These are phyloP conservation scores for Candida easanensis DNA, from an alignment of 805 yeast genomes.

Conservation along the genomic window DNA sequence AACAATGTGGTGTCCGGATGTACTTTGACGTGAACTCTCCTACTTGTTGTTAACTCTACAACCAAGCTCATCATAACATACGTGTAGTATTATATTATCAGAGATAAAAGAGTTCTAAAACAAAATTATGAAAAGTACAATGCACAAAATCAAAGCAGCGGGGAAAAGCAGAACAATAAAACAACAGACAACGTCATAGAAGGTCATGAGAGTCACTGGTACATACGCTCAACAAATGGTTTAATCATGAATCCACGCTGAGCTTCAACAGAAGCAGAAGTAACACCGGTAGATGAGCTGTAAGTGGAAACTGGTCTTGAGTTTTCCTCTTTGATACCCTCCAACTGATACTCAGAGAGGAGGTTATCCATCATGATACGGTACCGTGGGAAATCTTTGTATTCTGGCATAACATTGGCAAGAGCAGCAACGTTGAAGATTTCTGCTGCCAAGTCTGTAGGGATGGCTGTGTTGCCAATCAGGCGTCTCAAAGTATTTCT, in stretches of 20 bases:
- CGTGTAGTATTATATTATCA: too few relatives aligned
- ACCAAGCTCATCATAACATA: too few relatives aligned
- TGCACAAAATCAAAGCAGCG: too few relatives aligned
- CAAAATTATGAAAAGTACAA: too few relatives aligned
- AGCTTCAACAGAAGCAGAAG: not conserved
- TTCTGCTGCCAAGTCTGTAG: slow-evolving; percentile 28
- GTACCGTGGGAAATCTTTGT: slow-evolving; percentile 11
- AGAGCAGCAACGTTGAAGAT: slow-evolving; percentile 32
- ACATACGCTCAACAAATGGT: slow-evolving; percentile 10
- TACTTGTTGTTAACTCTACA: too few relatives aligned
- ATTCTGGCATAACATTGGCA: slow-evolving; percentile 28
- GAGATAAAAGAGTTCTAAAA: too few relatives aligned
- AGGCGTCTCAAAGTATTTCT: slow-evolving; percentile 30
- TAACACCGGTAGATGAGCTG: not conserved
- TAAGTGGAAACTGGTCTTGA: not conserved
- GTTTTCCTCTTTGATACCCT: slow-evolving; percentile 3
- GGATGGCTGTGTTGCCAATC: slow-evolving; percentile 9
- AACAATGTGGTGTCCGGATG: too few relatives aligned
- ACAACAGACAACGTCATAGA: too few relatives aligned
- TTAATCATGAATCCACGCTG: slow-evolving; percentile 11
- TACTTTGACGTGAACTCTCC: too few relatives aligned
- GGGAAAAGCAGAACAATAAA: too few relatives aligned
- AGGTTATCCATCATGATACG: slow-evolving; percentile 7
- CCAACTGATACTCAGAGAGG: slow-evolving; percentile 7
- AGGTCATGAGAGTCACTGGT: slow-evolving; percentile 1